A percentile compares a stretch with the other conserved stretches of the same genome.
phyloP scores from a whole-genome alignment of 108 stramenopile genomes.

The Skeletonema marinoi region DNA sequence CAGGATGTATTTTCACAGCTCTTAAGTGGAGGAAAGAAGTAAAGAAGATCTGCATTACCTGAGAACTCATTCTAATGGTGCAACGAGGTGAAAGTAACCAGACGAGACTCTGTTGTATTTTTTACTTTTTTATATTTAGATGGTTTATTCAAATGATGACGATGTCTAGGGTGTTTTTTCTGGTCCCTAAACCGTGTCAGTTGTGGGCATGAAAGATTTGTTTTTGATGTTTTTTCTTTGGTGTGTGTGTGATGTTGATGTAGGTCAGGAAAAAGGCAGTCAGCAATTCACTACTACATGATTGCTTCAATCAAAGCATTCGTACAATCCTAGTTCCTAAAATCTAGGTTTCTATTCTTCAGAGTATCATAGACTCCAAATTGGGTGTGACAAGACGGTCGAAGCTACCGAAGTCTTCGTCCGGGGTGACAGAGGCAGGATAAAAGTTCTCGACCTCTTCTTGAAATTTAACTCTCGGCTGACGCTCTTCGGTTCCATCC shows the following conservation, averaged over 20 bases:
- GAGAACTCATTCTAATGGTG: neutral
- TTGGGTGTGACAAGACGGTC: slow-evolving; percentile 9
- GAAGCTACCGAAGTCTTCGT: slow-evolving; percentile 16
- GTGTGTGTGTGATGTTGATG: neutral
- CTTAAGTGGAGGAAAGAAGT: slow-evolving; percentile 39
- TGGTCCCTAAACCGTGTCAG: neutral
- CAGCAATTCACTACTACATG: neutral
- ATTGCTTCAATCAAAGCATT: neutral
- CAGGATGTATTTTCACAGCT: slow-evolving; percentile 32
- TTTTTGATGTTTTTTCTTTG: neutral
- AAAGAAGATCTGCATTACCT: neutral
- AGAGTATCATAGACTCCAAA: slow-evolving; percentile 3
- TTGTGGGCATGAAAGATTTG: neutral
- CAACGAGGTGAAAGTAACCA: neutral
- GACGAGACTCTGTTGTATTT: neutral
- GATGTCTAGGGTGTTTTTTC: neutral
- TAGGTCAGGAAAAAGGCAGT: neutral
- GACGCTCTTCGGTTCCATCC: slow-evolving; percentile 6
- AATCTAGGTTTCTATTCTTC: neutral
- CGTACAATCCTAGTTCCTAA: neutral
- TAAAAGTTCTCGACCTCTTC: slow-evolving; percentile 23
- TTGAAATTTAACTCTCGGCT: slow-evolving; percentile 25
- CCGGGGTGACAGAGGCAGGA: slow-evolving; percentile 33
- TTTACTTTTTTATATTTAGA: neutral
- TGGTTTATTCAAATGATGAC: neutral